Evolutionary conservation across 1,284 basidiomycete genomes (phyloP).

Genomic region (Pyrrhoderma lamaoense): DNA sequence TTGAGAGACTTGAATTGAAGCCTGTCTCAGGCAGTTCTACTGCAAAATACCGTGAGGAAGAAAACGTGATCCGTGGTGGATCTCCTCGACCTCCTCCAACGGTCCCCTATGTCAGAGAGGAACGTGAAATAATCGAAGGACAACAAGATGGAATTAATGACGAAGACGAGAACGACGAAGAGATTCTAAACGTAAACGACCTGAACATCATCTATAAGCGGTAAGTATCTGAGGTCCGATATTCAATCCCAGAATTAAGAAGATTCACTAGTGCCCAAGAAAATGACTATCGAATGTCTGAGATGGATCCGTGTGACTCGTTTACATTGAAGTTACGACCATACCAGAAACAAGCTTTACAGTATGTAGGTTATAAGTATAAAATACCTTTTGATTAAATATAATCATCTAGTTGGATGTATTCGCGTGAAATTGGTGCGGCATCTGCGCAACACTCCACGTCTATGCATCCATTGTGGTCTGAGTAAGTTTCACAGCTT

Average conservation of each 20-base stretch:
- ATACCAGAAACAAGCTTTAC: slow-evolving; percentile 93
- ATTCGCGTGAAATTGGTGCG: slow-evolving; percentile 73
- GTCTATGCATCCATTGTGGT: slow-evolving; percentile 93
- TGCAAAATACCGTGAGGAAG: slow-evolving; percentile 23
- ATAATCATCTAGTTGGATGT: slow-evolving; percentile 75
- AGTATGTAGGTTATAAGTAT: slow-evolving; percentile 33
- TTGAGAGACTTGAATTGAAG: slow-evolving; percentile 55
- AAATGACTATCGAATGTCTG: slow-evolving; percentile 69
- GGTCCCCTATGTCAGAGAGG: slow-evolving; percentile 1
- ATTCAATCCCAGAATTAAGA: neutral
- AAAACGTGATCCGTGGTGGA: slow-evolving; percentile 8
- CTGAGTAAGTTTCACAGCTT: slow-evolving; percentile 55
- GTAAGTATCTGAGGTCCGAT: slow-evolving; percentile 30
- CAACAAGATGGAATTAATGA: slow-evolving; percentile 37
- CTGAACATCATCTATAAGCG: slow-evolving; percentile 76
- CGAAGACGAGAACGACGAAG: slow-evolving; percentile 55
- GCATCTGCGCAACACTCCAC: slow-evolving; percentile 61
- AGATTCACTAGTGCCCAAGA: slow-evolving; percentile 63
- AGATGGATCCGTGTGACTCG: slow-evolving; percentile 75
- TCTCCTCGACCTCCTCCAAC: neutral
- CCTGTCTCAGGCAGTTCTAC: slow-evolving; percentile 37
- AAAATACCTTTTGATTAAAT: slow-evolving; percentile 4
- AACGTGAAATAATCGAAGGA: slow-evolving; percentile 24
- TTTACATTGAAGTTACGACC: slow-evolving; percentile 78
- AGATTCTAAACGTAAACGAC: slow-evolving; percentile 73